phyloP scores from a whole-genome alignment of 441 rosid species.

The Cnidoscolus chayamansa region DNA sequence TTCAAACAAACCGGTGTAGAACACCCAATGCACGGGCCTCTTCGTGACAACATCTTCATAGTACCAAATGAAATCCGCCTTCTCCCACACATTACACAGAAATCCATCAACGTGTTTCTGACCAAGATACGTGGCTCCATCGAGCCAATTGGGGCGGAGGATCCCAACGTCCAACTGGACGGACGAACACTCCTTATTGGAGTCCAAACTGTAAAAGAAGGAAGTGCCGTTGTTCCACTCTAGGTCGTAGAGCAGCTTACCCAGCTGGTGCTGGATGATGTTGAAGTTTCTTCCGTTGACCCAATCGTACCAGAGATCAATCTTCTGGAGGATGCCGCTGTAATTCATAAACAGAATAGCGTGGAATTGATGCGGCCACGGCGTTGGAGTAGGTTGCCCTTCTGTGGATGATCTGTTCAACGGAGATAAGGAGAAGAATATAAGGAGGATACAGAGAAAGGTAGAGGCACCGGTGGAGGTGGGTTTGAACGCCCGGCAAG shows the following conservation, averaged over 20 bases:
- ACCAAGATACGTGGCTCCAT: conserved; percentile 71
- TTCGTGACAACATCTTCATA: conserved; percentile 65
- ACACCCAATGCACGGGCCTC: conserved; percentile 73
- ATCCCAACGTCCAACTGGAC: conserved; percentile 52
- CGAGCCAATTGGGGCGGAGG: conserved; percentile 76
- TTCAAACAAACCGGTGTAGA: conserved; percentile 49
- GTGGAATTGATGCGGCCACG: conserved; percentile 85
- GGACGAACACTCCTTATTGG: conserved; percentile 38
- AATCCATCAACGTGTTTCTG: conserved; percentile 54
- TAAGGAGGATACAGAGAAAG: neutral
- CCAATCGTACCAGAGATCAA: conserved; percentile 95
- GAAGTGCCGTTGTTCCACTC: conserved; percentile 90
- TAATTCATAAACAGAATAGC: conserved; percentile 63
- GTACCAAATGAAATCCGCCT: conserved; percentile 72
- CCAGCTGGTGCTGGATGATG: conserved; percentile 68
- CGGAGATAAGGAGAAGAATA: neutral
- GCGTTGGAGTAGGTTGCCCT: conserved; percentile 46
- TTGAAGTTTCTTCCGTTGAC: conserved; percentile 73
- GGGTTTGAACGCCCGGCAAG: too few species aligned
- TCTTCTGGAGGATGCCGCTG: conserved; percentile 54
- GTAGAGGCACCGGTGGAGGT: too few species aligned
- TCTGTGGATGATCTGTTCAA: conserved; percentile 6
- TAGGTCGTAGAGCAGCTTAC: conserved; percentile 55
- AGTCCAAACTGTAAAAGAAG: conserved; percentile 53
- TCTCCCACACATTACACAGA: conserved; percentile 76